A percentile compares a stretch with the other conserved stretches of the same genome.
These are phyloP conservation scores for Neonectria ditissima DNA, from an alignment of 2,329 filamentous ascomycete species.

Conservation along the genomic window DNA sequence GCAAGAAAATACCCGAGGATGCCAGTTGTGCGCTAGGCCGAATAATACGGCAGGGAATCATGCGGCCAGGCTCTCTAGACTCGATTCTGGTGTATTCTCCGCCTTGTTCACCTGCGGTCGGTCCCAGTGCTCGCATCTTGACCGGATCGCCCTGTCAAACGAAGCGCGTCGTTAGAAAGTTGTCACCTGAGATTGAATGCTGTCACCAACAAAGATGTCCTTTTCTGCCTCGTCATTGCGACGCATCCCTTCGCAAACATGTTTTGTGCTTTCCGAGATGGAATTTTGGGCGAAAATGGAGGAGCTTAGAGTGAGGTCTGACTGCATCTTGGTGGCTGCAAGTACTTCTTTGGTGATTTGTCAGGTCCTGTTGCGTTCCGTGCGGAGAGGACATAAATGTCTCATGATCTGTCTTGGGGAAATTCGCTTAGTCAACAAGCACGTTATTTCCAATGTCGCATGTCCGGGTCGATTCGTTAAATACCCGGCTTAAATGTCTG, in stretches of 20 bases:
- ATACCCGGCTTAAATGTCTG: no score
- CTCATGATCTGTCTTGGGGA: not conserved
- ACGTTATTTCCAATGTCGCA: no score
- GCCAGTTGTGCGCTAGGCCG: not conserved
- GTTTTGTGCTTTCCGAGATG: slow-evolving; percentile 8
- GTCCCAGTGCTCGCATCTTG: slow-evolving; percentile 1
- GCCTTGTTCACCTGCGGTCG: not conserved
- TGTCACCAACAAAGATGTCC: slow-evolving; percentile 5
- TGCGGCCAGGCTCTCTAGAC: slow-evolving; percentile 12
- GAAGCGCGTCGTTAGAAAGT: not conserved
- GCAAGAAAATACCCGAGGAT: slow-evolving; percentile 9
- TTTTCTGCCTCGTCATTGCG: slow-evolving; percentile 13
- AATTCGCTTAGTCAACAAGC: no score
- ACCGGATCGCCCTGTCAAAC: not conserved
- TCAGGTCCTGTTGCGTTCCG: not conserved
- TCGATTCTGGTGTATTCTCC: slow-evolving; percentile 10
- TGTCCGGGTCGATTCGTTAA: no score
- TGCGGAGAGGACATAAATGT: not conserved
- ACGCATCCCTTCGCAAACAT: slow-evolving; percentile 5
- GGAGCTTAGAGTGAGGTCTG: slow-evolving; percentile 13
- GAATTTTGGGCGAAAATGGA: not conserved
- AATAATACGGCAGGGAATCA: slow-evolving; percentile 10
- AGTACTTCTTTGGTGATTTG: not conserved
- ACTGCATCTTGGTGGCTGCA: slow-evolving; percentile 11
- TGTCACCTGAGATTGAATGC: no score